Evolutionary conservation across 2,329 filamentous ascomycete species (phyloP), one percentile per base, ranked within the genome.

Genomic region (Talaromyces sp.): DNA sequence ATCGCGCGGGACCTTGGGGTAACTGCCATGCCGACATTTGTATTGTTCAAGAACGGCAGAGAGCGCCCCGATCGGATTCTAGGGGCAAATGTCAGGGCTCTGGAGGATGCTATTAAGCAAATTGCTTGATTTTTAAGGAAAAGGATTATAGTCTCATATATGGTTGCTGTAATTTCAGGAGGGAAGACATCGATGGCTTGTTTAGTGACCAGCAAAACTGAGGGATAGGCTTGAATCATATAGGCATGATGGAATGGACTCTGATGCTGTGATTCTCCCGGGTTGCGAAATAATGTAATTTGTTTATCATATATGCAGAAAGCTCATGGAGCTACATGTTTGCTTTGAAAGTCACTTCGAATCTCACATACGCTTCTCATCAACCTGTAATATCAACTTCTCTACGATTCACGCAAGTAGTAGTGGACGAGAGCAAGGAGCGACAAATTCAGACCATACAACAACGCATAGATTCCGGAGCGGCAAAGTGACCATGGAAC

Each of bases 1-100:
- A 73, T 83, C 7, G 79, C 81, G 15, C 67, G 70, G 58, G 77
- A 80, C 50, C 76, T 80, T 58, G 72, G 76, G 19, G 78, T 84
- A 5, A 74, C 74, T 37, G 80, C 81, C 10, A 75, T 75, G 72
- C 74, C 73, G 8, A 75, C 70, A 0, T 76, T 76, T 59, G 63
- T 73, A 7, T 65, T 75, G 48, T 70, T 74, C 62, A 76, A 75
- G 64, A 67, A 74, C 63, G 73, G 73, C 5, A 57, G 72, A 60
- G 64, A 64, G 56, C 57, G 68, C 48, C 69, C 67, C 41, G 60
- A 62, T 43, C 62, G 63, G 11, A 54, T 65, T 21, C 50, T 40
- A 13, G 91, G 91, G 62, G 90, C 90, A 65, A 89, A 89, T 75
- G 85, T 85, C n/a, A 72, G 73, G 50, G 84, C 81, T 10, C 75